Evolutionary conservation across 2,329 filamentous ascomycete species (phyloP).

Genomic region (Diaporthe vaccinii): DNA sequence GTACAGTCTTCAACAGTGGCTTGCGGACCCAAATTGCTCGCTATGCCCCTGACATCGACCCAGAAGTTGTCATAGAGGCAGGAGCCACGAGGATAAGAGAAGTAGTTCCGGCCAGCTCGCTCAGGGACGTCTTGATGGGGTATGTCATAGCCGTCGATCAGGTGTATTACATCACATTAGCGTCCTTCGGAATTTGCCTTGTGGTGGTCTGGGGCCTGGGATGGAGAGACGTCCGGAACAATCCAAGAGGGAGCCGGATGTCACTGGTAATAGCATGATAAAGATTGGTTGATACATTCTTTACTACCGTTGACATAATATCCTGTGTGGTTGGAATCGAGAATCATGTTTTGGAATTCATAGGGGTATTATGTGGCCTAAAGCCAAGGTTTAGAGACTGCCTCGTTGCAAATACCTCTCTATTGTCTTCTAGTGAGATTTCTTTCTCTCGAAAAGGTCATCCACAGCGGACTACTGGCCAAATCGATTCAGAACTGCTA

Average conservation of each 20-base stretch:
- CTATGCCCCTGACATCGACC: not conserved
- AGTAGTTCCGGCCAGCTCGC: not conserved
- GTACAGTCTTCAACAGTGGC: slow-evolving; percentile 4
- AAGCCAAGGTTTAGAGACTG: too few relatives aligned
- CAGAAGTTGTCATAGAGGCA: not conserved
- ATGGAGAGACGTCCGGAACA: not conserved
- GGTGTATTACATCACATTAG: slow-evolving; percentile 5
- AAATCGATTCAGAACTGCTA: too few relatives aligned
- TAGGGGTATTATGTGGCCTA: not conserved
- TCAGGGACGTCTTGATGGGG: not conserved
- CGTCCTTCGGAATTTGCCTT: not conserved
- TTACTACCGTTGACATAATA: not conserved
- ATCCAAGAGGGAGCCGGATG: not conserved
- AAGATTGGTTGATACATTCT: not conserved
- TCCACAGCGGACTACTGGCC: too few relatives aligned
- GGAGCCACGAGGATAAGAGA: not conserved
- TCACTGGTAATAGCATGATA: not conserved
- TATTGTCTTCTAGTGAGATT: too few relatives aligned
- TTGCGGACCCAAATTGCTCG: not conserved
- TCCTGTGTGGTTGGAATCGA: not conserved
- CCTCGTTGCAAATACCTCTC: too few relatives aligned
- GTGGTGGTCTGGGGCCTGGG: not conserved
- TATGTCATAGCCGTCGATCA: slow-evolving; percentile 1
- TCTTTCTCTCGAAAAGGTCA: too few relatives aligned
- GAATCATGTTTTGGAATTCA: not conserved